A percentile compares a stretch with the other conserved stretches of the same genome.
phyloP scores from a whole-genome alignment of 2,329 filamentous ascomycete genomes.

The Trichoderma atrobrunneum region DNA sequence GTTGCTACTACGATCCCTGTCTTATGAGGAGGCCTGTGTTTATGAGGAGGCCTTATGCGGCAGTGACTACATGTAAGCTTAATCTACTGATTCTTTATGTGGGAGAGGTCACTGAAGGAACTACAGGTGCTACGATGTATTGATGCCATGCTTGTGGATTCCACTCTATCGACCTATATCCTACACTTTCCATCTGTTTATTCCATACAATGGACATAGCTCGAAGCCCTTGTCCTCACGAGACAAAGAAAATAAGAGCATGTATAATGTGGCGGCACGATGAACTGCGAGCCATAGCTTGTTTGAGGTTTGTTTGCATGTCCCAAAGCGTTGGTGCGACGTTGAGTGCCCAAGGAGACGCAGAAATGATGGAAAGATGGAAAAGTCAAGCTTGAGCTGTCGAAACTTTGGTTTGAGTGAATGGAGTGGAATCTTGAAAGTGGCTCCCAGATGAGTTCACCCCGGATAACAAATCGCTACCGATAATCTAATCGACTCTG shows the following conservation, averaged over 20 bases:
- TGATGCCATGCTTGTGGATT: background rate
- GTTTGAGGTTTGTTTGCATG: too few relatives aligned
- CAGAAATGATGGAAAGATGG: too few relatives aligned
- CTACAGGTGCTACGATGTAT: background rate
- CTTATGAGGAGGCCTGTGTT: background rate
- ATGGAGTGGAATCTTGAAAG: too few relatives aligned
- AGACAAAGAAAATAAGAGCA: too few relatives aligned
- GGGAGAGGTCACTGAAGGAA: background rate
- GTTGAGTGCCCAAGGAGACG: too few relatives aligned
- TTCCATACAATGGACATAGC: background rate
- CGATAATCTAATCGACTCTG: background rate
- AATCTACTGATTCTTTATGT: background rate
- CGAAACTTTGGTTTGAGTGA: too few relatives aligned
- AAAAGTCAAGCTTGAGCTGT: too few relatives aligned
- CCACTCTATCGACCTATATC: background rate
- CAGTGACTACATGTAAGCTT: background rate
- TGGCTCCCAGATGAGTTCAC: background rate
- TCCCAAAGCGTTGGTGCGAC: too few relatives aligned
- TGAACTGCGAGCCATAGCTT: too few relatives aligned
- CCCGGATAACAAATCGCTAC: background rate
- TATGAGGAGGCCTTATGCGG: background rate
- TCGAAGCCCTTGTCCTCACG: too few relatives aligned
- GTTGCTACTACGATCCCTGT: background rate
- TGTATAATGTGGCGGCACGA: too few relatives aligned
- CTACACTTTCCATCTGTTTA: background rate